Conservation (phyloP, 2,329 filamentous ascomycete species). For the Alternaria conjuncta region DNA sequence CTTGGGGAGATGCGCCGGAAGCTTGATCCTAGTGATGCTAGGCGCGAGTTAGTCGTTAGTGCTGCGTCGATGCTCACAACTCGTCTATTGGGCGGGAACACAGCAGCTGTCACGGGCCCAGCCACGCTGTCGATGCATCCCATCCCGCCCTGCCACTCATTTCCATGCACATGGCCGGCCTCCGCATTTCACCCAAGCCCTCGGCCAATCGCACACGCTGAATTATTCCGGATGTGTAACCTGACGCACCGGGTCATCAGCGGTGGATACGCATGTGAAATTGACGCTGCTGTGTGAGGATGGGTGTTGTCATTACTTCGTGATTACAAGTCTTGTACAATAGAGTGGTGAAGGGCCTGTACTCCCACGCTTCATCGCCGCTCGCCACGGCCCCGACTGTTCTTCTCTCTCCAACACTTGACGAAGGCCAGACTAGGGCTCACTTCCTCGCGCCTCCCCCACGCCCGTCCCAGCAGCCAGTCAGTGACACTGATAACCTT, state of each 20-base stretch:
- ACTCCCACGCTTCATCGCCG: not conserved
- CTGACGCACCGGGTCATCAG: not conserved
- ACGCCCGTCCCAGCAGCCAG: conserved; percentile 86
- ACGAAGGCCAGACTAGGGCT: conserved; percentile 53
- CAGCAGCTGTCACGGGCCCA: conserved; percentile 31
- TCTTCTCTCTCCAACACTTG: conserved; percentile 23
- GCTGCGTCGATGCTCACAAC: conserved; percentile 16
- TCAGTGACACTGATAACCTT: conserved; percentile 92
- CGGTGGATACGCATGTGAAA: not conserved
- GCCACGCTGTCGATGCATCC: conserved; percentile 18
- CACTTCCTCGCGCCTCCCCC: conserved; percentile 55
- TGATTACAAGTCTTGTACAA: conserved; percentile 38
- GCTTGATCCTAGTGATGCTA: conserved; percentile 23
- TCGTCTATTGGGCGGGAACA: conserved; percentile 20
- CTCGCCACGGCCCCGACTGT: not conserved
- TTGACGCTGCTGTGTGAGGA: not conserved
- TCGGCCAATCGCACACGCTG: not conserved
- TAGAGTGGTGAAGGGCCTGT: conserved; percentile 7
- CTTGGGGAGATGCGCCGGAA: conserved; percentile 19
- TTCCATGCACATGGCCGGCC: conserved; percentile 19
- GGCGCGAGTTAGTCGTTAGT: conserved; percentile 19
- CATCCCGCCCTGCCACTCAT: conserved; percentile 15
- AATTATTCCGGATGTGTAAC: not conserved
- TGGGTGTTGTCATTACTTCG: conserved; percentile 8
- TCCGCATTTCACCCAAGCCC: conserved; percentile 11